These are phyloP conservation scores for Nakazawaea wickerhamii DNA, from an alignment of 805 yeast species.

Conservation along the genomic window DNA sequence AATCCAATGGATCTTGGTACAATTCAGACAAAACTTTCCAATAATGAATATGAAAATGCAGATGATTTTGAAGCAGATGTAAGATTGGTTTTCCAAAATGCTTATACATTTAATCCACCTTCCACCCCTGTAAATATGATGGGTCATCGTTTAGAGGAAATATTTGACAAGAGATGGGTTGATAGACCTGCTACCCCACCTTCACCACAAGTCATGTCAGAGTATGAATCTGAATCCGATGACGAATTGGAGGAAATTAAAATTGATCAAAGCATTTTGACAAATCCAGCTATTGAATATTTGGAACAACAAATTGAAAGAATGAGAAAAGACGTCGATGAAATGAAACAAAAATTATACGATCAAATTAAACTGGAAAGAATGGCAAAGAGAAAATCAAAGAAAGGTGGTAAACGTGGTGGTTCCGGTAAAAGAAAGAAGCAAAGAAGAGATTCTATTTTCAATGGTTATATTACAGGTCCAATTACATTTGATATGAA, in stretches of 20 bases:
- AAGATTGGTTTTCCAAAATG: slow-evolving; percentile 77
- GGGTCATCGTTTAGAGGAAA: slow-evolving; percentile 88
- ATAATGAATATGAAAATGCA: slow-evolving; percentile 83
- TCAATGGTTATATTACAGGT: slow-evolving; percentile 23
- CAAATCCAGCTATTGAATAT: slow-evolving; percentile 86
- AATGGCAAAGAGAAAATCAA: slow-evolving; percentile 41
- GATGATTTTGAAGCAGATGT: slow-evolving; percentile 85
- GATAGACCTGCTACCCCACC: slow-evolving; percentile 71
- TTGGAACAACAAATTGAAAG: slow-evolving; percentile 81
- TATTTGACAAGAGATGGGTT: slow-evolving; percentile 84
- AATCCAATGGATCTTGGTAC: slow-evolving; percentile 95
- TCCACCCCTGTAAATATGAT: slow-evolving; percentile 94
- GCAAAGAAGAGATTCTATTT: slow-evolving; percentile 15
- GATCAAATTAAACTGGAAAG: slow-evolving; percentile 63
- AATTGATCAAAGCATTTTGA: slow-evolving; percentile 54
- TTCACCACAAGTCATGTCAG: slow-evolving; percentile 46
- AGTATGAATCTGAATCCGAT: slow-evolving; percentile 36
- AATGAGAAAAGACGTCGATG: slow-evolving; percentile 80
- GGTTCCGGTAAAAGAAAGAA: slow-evolving; percentile 19
- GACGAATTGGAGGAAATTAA: slow-evolving; percentile 37
- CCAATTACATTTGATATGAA: slow-evolving; percentile 92
- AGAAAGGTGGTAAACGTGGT: slow-evolving; percentile 29
- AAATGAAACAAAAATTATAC: slow-evolving; percentile 72
- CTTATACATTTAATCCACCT: slow-evolving; percentile 90
- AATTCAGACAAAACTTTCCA: slow-evolving; percentile 69